phyloP scores from a whole-genome alignment of 805 yeast genomes.

The Torulaspora microellipsoides region DNA sequence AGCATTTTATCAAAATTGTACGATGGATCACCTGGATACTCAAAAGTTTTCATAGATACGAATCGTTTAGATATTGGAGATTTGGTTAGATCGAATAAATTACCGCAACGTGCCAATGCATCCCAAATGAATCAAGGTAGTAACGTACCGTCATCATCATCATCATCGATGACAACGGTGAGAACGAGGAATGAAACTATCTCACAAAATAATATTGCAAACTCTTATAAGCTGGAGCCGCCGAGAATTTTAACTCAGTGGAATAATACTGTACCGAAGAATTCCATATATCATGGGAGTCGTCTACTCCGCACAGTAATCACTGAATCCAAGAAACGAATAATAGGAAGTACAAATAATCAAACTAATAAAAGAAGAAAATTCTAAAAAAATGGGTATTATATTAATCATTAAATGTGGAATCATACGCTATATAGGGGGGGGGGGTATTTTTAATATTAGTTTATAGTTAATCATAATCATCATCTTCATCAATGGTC shows the following conservation, averaged over 20 bases:
- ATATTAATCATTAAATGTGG: conserved; percentile 1
- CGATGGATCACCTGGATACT: conserved; percentile 32
- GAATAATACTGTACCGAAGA: conserved; percentile 14
- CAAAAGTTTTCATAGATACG: conserved; percentile 24
- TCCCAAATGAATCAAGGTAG: background rate
- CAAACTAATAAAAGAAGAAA: background rate
- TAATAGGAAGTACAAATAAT: background rate
- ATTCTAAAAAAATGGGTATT: background rate
- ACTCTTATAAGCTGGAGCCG: conserved; percentile 10
- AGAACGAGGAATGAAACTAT: conserved; percentile 11
- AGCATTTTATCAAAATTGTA: conserved; percentile 15
- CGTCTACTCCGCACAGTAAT: conserved; percentile 6
- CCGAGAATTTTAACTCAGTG: conserved; percentile 18
- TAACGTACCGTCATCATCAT: background rate
- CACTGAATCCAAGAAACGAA: conserved; percentile 9
- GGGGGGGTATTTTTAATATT: background rate
- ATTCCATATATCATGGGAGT: conserved; percentile 11
- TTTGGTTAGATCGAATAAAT: conserved; percentile 16
- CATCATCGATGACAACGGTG: background rate
- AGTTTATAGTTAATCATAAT: background rate
- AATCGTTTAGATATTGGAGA: conserved; percentile 31
- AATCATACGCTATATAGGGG: background rate
- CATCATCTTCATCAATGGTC: background rate
- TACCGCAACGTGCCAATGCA: conserved; percentile 31
- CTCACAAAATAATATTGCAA: too few species aligned